Evolutionary conservation across 768 basidiomycete species (phyloP).

Genomic region (Amanita pallidorosea): DNA sequence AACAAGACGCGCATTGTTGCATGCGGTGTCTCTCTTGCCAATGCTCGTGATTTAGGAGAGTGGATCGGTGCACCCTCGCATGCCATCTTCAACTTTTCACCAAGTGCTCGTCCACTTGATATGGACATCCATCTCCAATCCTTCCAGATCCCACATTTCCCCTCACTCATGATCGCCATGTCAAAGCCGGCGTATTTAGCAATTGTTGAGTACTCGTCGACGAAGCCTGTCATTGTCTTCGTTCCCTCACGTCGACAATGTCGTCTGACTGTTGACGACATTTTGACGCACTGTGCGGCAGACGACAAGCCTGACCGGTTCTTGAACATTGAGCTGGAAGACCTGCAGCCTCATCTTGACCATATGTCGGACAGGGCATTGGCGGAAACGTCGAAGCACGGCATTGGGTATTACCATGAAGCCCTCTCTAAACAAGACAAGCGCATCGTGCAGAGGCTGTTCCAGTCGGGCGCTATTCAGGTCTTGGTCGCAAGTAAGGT

Average conservation of each 20-base stretch:
- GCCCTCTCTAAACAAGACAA: conserved; percentile 89
- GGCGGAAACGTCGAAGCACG: conserved; percentile 74
- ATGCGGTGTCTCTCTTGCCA: conserved; percentile 89
- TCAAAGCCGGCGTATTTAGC: conserved; percentile 96
- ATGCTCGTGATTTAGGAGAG: conserved; percentile 91
- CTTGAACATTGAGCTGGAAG: conserved; percentile 76
- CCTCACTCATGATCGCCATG: conserved; percentile 98
- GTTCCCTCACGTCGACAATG: conserved; percentile 92
- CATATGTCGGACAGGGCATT: conserved; percentile 69
- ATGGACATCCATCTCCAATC: conserved; percentile 97
- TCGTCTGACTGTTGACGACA: conserved; percentile 85
- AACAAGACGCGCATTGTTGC: conserved; percentile 91
- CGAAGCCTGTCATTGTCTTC: conserved; percentile 85
- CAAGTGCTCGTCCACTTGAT: conserved; percentile 91
- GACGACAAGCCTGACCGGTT: conserved; percentile 81
- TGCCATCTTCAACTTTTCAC: conserved; percentile 96
- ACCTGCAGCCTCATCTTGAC: conserved; percentile 82
- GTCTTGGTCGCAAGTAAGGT: conserved; percentile 92
- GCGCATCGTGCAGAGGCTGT: conserved; percentile 84
- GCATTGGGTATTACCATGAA: conserved; percentile 94
- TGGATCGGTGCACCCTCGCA: conserved; percentile 96
- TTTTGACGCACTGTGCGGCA: conserved; percentile 79
- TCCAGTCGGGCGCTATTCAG: conserved; percentile 91
- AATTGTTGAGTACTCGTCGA: conserved; percentile 76
- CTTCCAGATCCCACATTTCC: conserved; percentile 95